Base-by-base conservation (phyloP, 345 rosid genomes). In the Mallotus nudiflorus region DNA sequence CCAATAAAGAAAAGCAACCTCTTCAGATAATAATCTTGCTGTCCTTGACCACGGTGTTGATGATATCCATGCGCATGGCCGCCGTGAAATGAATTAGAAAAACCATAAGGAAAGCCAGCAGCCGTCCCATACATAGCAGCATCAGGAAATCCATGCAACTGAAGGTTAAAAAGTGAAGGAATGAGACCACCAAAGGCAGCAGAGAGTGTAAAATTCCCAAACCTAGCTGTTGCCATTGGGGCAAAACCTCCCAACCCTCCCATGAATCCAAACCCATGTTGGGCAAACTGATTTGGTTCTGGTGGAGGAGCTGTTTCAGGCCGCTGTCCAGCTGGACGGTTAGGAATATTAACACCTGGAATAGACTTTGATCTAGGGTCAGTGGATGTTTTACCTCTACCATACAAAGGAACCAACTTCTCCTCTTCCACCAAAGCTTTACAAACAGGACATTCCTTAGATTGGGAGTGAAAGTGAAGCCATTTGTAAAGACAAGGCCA, bases 401-500 rank as follows among this genome's bases (percentile, higher is more conserved):
- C 99, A 77, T 96, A 96, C 28, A 96, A 75, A 20, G 99, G 99
- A 63, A 96, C 96, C 82, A 96, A 52, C 71, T 92, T 88, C 71
- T 92, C 90, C 86, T 96, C 98, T 78, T 96, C 89, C 22, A 92
- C 66, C 0, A 83, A 9, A 28, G 99, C 98, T 83, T 96, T 92
- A 80, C 99, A 96, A 72, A 96, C 99, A 0, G 98, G 99, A 39
- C 99, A 96, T 68, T 92, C 98, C 24, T 67, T 75, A 1, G 90
- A 88, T 14, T 81, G 84, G 1, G 98, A 92, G 69, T 96, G 99
- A 62, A 82, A 68, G 31, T 88, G 91, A n/a, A 92, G 93, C 99
- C 99, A 96, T 78, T 88, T 93, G 80, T 96, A 96, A 49, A 96
- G 90, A 73, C 99, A 96, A 55, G 99, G 99, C 99, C 99, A 96